Percentiles rank a stretch among this genome's conserved stretches.
phyloP scores from a whole-genome alignment of 495 filamentous ascomycete species.

The Pyrenula massariospora region DNA sequence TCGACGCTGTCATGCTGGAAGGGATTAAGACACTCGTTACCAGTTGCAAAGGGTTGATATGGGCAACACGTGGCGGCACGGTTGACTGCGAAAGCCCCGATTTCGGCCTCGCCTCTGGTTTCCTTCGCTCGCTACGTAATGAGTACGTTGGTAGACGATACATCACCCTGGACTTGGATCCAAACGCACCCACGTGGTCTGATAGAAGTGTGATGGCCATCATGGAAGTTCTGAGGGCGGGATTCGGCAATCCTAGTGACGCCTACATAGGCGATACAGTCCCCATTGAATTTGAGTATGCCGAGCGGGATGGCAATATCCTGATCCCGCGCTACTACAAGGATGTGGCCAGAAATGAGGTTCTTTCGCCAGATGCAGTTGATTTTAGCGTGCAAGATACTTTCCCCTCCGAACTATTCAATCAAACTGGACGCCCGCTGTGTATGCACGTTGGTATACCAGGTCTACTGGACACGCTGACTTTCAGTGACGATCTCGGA shows the following conservation, averaged over 20 bases:
- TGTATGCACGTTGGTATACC: conserved; percentile 12
- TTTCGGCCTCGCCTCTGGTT: conserved; percentile 3
- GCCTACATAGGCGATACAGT: not conserved
- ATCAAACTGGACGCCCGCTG: not conserved
- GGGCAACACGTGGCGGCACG: conserved; percentile 13
- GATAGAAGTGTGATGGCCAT: not conserved
- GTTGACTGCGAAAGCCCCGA: conserved; percentile 2
- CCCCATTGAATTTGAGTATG: conserved; percentile 16
- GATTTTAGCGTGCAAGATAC: not conserved
- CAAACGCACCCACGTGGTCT: not conserved
- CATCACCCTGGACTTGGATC: conserved; percentile 6
- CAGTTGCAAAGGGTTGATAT: conserved; percentile 7
- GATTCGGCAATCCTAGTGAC: conserved; percentile 1
- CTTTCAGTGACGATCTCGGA: not conserved
- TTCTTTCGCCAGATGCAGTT: conserved; percentile 6
- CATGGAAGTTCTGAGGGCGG: not conserved
- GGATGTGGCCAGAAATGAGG: conserved; percentile 1
- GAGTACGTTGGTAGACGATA: conserved; percentile 4
- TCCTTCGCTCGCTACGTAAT: conserved; percentile 4
- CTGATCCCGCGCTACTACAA: conserved; percentile 14
- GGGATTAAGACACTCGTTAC: conserved; percentile 4
- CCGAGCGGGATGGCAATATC: conserved; percentile 16
- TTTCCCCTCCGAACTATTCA: not conserved
- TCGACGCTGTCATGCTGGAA: conserved; percentile 4
- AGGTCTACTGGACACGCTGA: conserved; percentile 16